Evolutionary conservation across 805 yeast species (phyloP).

Genomic region (Starmera dryadoides): DNA sequence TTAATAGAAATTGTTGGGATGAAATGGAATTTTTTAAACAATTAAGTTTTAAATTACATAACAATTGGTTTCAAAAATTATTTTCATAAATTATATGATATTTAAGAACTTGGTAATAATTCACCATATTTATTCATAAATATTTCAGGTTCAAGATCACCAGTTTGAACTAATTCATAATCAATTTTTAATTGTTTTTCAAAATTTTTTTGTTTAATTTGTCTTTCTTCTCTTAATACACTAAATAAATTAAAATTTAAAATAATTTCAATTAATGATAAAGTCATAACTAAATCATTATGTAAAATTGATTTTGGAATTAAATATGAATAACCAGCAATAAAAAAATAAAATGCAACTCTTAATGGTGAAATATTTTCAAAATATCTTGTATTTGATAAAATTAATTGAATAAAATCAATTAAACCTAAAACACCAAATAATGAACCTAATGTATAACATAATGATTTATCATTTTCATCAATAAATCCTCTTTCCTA

Average conservation of each 20-base stretch:
- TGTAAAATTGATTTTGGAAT: conserved; percentile 38
- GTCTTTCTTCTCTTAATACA: conserved; percentile 49
- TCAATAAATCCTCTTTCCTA: conserved; percentile 32
- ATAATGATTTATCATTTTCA: conserved; percentile 4
- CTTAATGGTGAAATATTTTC: conserved; percentile 56
- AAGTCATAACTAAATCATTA: conserved; percentile 55
- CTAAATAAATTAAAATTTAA: conserved; percentile 54
- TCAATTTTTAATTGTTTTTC: not conserved
- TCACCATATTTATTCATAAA: conserved; percentile 8
- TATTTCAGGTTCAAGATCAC: not conserved
- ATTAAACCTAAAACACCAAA: conserved; percentile 35
- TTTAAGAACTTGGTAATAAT: conserved; percentile 5
- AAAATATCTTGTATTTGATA: conserved; percentile 38
- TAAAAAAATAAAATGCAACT: conserved; percentile 37
- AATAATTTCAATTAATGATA: conserved; percentile 60
- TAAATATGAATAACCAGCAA: conserved; percentile 43
- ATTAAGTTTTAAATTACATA: conserved; percentile 25
- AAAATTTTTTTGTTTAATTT: conserved; percentile 3
- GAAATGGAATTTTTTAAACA: conserved; percentile 29
- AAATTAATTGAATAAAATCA: conserved; percentile 56
- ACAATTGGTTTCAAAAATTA: conserved; percentile 22
- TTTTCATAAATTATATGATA: conserved; percentile 5
- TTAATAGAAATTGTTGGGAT: conserved; percentile 31
- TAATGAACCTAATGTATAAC: conserved; percentile 43
- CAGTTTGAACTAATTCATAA: not conserved